Evolutionary conservation across 768 basidiomycete species (phyloP), one percentile per base, ranked within the genome.

Genomic region (Auriculariales sp.): DNA sequence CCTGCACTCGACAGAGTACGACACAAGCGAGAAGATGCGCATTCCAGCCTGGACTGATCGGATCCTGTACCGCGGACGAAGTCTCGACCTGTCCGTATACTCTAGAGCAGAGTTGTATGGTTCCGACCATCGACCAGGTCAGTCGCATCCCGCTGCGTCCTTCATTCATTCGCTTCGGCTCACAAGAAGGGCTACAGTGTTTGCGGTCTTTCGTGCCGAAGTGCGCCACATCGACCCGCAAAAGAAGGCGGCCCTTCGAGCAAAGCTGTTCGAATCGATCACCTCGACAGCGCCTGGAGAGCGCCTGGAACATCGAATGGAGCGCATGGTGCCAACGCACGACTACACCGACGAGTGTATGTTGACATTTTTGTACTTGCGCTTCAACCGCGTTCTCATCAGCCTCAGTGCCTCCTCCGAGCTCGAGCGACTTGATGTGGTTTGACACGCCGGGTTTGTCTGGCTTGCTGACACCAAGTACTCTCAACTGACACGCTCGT

Each of bases 21-120:
- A 99, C 62, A 85, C 89, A 12, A 87, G 89, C 60, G 95, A 98
- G 65, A 99, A 98, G 69, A 78, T 82, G 75, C 77, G 95, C 24
- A 83, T 95, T 59, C 95, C 95, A 4, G 90, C 94, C 15, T 98
- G 93, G 93, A 98, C 94, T 57, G 95, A 99, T 69, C 87, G 95
- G n/a, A 79, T 99, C 6, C 62, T 99, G 51, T 93, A 83, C 67
- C 78, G 77, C 53, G 94, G 94, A 9, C 59, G 59, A 29, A 68
- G 70, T 29, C 70, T 97, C 24, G 81, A 90, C 53, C 70, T 92
- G 42, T 69, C 75, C 0, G 73, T 79, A 7, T 99, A 99, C 63
- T 79, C 81, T 17, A 72, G 91, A 52, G 83, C 88, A 5, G 89
- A 94, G 56, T 66, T 99, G 50, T 72, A 71, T 58, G 79, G 85